Evolutionary conservation across 139 green algal genomes (phyloP).

Genomic region (Chlorella vulgaris): DNA sequence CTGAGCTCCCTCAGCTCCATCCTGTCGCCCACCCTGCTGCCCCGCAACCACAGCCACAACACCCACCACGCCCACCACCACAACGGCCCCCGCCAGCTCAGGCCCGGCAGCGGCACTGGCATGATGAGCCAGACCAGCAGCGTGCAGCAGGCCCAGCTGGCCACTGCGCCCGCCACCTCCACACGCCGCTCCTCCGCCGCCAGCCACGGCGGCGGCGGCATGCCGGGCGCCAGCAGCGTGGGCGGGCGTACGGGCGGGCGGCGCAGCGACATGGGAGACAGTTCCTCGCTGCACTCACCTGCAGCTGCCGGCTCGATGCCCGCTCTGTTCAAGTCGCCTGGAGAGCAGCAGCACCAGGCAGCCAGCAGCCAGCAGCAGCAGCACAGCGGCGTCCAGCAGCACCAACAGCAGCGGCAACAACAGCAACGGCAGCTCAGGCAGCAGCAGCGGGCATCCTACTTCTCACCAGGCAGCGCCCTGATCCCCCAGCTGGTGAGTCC

Average conservation of each 20-base stretch:
- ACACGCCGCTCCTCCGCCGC: constrained; percentile 1
- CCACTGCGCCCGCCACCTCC: background rate
- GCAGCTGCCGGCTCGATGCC: background rate
- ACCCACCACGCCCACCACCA: no score
- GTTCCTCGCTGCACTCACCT: constrained; percentile 9
- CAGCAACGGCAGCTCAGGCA: background rate
- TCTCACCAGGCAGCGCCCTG: background rate
- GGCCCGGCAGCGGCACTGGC: background rate
- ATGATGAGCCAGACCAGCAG: background rate
- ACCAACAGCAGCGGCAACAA: constrained; percentile 12
- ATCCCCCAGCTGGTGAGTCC: background rate
- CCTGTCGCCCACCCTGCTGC: constrained; percentile 1
- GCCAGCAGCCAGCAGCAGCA: background rate
- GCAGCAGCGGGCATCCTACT: background rate
- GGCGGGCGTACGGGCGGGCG: background rate
- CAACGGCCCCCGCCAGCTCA: background rate
- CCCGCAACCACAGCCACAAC: background rate
- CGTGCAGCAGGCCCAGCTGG: background rate
- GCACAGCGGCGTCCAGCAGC: background rate
- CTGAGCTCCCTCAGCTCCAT: constrained; percentile 1
- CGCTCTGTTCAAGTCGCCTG: constrained; percentile 17
- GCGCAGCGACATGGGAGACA: background rate
- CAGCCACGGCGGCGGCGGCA: background rate
- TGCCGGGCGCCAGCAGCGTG: constrained; percentile 2
- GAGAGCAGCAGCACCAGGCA: background rate